phyloP scores from a whole-genome alignment of 2,329 filamentous ascomycete species.

The Chaetomium strumarium region DNA sequence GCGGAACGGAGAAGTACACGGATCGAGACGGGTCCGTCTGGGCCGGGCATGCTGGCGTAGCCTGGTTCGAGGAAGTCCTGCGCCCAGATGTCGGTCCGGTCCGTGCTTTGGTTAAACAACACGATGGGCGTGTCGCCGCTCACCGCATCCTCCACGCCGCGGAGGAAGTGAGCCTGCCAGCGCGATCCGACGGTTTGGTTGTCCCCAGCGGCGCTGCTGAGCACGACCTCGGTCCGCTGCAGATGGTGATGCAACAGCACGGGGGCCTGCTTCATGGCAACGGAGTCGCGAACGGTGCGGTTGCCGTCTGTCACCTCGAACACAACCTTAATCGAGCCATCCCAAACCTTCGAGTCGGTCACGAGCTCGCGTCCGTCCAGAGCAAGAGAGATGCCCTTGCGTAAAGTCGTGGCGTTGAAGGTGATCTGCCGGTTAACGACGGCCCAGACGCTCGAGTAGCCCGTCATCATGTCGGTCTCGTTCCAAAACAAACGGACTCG shows the following conservation, averaged over 20 bases:
- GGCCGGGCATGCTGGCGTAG: constrained; percentile 9
- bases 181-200: neutral
- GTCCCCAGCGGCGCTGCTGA: constrained; percentile 2
- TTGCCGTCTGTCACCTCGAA: constrained; percentile 28
- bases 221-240: constrained; percentile 24
- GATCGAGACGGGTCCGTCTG: constrained; percentile 1
- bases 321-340: constrained; percentile 26
- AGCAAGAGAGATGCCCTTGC: constrained; percentile 30
- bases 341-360: constrained; percentile 24
- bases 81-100: constrained; percentile 5
- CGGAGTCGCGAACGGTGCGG: constrained; percentile 22
- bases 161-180: constrained; percentile 4
- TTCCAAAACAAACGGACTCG: constrained; percentile 6
- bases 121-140: neutral
- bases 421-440: constrained; percentile 25
- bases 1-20: constrained; percentile 8
- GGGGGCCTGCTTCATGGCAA: constrained; percentile 33
- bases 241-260: constrained; percentile 35
- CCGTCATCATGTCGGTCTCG: constrained; percentile 22
- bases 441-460: neutral
- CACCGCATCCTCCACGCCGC: neutral
- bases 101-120: constrained; percentile 3
- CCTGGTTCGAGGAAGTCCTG: constrained; percentile 8
- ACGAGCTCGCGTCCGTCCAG: constrained; percentile 32
- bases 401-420: constrained; percentile 28